Evolutionary conservation across 2,329 filamentous ascomycete species (phyloP).

Genomic region (Diaporthe eres): DNA sequence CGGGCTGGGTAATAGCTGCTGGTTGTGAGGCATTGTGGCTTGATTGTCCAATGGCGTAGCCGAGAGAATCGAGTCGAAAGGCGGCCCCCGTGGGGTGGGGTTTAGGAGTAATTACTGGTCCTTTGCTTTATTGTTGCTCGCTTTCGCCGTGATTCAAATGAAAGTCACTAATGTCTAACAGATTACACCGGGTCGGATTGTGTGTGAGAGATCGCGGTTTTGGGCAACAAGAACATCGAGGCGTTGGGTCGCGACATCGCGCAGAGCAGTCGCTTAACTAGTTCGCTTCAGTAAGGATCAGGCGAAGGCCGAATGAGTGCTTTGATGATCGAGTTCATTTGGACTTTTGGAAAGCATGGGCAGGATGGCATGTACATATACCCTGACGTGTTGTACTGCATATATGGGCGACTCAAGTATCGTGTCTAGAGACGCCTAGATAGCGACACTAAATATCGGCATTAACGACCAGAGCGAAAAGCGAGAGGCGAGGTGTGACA

Average conservation of each 20-base stretch:
- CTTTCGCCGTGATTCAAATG: background rate
- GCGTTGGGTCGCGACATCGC: background rate
- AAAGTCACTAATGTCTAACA: background rate
- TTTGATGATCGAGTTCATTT: no score
- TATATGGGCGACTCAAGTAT: background rate
- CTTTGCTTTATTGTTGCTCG: background rate
- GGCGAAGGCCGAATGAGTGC: background rate
- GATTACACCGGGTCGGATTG: background rate
- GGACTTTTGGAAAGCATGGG: background rate
- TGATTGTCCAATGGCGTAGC: no score
- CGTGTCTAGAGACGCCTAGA: background rate
- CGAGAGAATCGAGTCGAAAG: no score
- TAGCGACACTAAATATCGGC: background rate
- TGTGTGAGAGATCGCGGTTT: background rate
- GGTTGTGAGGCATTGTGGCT: no score
- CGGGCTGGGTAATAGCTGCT: no score
- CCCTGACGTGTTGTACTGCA: background rate
- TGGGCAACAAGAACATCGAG: background rate
- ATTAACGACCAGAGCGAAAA: background rate
- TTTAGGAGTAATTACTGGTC: background rate
- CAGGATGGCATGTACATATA: background rate
- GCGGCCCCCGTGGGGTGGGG: fast-evolving
- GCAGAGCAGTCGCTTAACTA: no score
- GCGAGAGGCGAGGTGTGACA: background rate
- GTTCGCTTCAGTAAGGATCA: background rate